Evolutionary conservation across 2,329 filamentous ascomycete species (phyloP).

Genomic region (Trichoderma sp.): DNA sequence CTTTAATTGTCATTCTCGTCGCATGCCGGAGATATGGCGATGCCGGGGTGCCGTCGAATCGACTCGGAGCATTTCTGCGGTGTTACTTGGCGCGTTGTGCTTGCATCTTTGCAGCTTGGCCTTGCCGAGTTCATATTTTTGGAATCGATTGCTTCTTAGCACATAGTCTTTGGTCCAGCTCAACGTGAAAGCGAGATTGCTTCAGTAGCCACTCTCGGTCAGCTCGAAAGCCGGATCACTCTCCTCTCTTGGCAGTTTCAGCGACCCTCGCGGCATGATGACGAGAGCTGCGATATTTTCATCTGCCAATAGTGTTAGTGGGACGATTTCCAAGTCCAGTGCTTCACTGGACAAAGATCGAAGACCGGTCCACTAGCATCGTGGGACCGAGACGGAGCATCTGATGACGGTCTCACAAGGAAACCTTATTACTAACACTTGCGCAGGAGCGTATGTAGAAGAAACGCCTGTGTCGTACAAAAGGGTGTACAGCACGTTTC

Average conservation of each 20-base stretch:
- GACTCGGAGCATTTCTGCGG: not conserved
- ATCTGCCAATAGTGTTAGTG: not conserved
- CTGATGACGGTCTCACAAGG: constrained; percentile 19
- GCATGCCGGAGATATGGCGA: not conserved
- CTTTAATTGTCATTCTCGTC: constrained; percentile 16
- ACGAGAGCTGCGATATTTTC: not conserved
- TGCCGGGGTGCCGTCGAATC: constrained; percentile 11
- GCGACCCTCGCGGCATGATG: constrained; percentile 7
- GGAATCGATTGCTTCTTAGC: not conserved
- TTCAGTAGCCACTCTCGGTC: not conserved
- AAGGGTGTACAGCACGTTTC: not conserved
- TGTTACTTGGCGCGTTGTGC: no score
- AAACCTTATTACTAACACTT: constrained; percentile 12
- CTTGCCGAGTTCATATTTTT: not conserved
- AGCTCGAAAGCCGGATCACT: not conserved
- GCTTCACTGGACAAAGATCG: constrained; percentile 3
- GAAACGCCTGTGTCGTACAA: not conserved
- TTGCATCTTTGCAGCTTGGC: not conserved
- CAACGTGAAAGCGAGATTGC: constrained; percentile 11
- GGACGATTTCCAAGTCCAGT: not conserved
- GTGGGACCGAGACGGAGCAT: constrained; percentile 19
- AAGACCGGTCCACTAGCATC: constrained; percentile 19
- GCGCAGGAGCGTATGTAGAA: not conserved
- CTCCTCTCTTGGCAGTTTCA: constrained; percentile 18
- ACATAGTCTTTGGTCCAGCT: not conserved